Evolutionary conservation across 148 eudicot genomes (phyloP), one percentile per base, ranked within the genome.

Genomic region (Fagopyrum tataricum): DNA sequence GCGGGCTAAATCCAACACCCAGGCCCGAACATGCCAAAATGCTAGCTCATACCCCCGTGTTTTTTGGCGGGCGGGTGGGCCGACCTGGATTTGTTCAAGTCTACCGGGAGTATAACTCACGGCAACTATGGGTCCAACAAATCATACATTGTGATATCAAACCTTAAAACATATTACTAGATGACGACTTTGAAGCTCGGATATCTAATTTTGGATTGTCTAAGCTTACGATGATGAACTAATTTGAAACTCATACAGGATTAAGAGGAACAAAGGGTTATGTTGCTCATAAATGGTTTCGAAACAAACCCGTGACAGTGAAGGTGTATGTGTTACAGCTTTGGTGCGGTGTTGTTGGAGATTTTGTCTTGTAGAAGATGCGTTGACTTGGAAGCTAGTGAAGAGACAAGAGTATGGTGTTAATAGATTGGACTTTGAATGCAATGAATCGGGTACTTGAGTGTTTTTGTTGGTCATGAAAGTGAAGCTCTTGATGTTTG

Each of bases 351-450:
- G 72, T 64, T 82, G 59, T 81, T 82, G 20, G 84, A 79, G 74
- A 74, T 82, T 26, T 64, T 82, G 10, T 82, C 71, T 9, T 79
- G 84, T 53, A 61, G 59, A 76, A 78, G 64, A 58, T 75, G 75
- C 71, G 68, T 82, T 2, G 37, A 53, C 46, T n/a, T 67, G 11
- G 21, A 41, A 17, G 11, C 21, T 0, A 1, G 1, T 52, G 79
- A 3, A 70, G 79, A 24, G 51, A 82, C 4, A 82, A 83, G 4
- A 52, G 74, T 44, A 18, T 7, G 74, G 80, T 69, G 86, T 70
- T 43, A 84, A 86, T 26, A 74, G 85, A 31, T 90, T 72, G 62
- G 90, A 86, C 89, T 92, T 1, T 86, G 87, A 76, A 81, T 82
- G 15, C 91, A 89, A 39, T 75, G 40, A 86, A 74, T 53, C 9